Conservation (phyloP, 2,329 filamentous ascomycete species). For the Cladophialophora exuberans region DNA sequence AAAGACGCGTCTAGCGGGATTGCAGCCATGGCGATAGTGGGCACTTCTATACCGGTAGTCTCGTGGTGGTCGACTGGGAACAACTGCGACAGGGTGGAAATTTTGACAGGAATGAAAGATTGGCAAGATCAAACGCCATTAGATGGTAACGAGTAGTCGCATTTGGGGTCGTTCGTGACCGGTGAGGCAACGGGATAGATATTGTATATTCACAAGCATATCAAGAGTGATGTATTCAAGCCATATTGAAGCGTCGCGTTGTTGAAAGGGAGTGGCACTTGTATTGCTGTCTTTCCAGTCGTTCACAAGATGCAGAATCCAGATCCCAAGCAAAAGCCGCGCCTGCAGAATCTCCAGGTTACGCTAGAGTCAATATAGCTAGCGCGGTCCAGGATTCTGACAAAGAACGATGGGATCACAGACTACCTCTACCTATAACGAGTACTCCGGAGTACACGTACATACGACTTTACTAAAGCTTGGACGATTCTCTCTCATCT, state of each 20-base stretch:
- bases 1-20: constrained; percentile 23
- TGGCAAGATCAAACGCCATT: constrained; percentile 20
- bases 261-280: background rate
- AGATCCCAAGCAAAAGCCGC: background rate
- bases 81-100: background rate
- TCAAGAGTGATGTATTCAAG: background rate
- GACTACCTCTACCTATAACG: no score
- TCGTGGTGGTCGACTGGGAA: background rate
- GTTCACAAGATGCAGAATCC: background rate
- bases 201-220: constrained; percentile 1
- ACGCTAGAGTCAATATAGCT: constrained; percentile 6
- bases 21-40: constrained; percentile 19
- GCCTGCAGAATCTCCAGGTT: constrained; percentile 7
- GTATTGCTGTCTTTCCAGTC: background rate
- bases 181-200: background rate
- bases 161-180: background rate
- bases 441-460: no score
- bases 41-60: background rate
- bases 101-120: constrained; percentile 10
- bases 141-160: constrained; percentile 1
- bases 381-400: background rate
- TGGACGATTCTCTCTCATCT: no score
- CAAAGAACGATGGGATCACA: constrained; percentile 1
- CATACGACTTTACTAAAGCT: no score
- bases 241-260: background rate